Evolutionary conservation across 306 rosid species (phyloP).

Genomic region (Prunus kanzakura): DNA sequence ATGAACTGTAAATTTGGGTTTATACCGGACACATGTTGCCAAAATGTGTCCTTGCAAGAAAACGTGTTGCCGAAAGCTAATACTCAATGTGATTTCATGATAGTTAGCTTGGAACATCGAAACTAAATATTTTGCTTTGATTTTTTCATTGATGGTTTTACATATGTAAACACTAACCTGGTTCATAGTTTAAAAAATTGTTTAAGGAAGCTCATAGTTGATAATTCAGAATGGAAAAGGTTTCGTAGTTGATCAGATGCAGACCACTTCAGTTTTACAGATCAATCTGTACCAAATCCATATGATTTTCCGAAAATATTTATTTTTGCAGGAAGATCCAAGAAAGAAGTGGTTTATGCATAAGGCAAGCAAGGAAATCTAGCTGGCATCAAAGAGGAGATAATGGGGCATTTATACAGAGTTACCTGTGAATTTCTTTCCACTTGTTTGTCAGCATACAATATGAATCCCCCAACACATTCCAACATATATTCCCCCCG

Average conservation of each 20-base stretch:
- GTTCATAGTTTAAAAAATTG: background rate
- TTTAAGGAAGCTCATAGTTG: background rate
- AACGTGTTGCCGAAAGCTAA: no score
- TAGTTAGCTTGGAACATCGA: no score
- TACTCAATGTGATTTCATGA: no score
- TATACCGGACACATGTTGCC: no score
- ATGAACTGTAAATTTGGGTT: no score
- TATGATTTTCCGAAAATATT: background rate
- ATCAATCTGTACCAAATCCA: no score
- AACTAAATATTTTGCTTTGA: no score
- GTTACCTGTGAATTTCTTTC: background rate
- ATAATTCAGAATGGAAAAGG: background rate
- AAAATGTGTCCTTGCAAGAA: no score
- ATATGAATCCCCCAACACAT: background rate
- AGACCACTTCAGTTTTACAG: background rate
- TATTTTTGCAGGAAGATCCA: constrained; percentile 12
- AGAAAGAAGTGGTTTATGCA: background rate
- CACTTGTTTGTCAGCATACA: background rate
- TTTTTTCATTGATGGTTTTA: no score
- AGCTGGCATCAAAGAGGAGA: constrained; percentile 3
- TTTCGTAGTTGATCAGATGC: background rate
- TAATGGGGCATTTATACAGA: background rate
- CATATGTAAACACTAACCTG: background rate
- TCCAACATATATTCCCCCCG: background rate
- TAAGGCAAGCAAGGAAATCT: background rate